Conservation (phyloP, 306 rosid species). For the Medicago arabica region DNA sequence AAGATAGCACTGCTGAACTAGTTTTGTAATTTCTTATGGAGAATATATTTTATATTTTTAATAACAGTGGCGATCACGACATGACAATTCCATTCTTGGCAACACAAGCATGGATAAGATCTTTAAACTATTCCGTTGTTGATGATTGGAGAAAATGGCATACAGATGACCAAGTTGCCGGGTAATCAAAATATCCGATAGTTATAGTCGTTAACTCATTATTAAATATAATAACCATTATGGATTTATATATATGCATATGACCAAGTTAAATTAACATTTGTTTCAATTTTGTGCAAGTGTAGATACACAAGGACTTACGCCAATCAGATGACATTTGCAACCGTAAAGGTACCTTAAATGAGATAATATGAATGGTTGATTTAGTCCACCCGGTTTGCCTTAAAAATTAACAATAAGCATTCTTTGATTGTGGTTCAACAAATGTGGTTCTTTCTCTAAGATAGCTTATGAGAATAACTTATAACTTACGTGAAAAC, state of each 20-base stretch:
- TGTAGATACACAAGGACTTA: slow-evolving; percentile 61
- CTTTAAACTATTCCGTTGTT: slow-evolving; percentile 54
- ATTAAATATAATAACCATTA: not conserved
- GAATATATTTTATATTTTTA: not conserved
- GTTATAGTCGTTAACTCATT: not conserved
- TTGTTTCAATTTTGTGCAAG: not conserved
- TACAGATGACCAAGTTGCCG: slow-evolving; percentile 53
- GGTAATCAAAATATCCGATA: slow-evolving; percentile 39
- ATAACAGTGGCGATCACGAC: slow-evolving; percentile 68
- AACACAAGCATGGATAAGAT: slow-evolving; percentile 68
- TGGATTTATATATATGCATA: too few relatives aligned
- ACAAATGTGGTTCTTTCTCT: too few relatives aligned
- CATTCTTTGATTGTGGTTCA: too few relatives aligned
- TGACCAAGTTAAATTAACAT: not conserved
- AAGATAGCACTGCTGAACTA: not conserved
- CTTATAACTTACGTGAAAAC: too few relatives aligned
- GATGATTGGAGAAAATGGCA: slow-evolving; percentile 69
- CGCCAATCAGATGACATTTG: slow-evolving; percentile 67
- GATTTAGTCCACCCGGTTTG: too few relatives aligned
- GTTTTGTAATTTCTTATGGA: not conserved
- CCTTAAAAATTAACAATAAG: too few relatives aligned
- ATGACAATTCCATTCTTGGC: slow-evolving; percentile 41
- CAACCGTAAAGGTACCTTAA: slow-evolving; percentile 55
- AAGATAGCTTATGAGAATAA: too few relatives aligned
- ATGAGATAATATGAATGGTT: too few relatives aligned